Percentiles rank a stretch among this genome's conserved stretches.
Evolutionary conservation across 345 rosid genomes (phyloP).

Genomic region (Pugionium dolabratum): DNA sequence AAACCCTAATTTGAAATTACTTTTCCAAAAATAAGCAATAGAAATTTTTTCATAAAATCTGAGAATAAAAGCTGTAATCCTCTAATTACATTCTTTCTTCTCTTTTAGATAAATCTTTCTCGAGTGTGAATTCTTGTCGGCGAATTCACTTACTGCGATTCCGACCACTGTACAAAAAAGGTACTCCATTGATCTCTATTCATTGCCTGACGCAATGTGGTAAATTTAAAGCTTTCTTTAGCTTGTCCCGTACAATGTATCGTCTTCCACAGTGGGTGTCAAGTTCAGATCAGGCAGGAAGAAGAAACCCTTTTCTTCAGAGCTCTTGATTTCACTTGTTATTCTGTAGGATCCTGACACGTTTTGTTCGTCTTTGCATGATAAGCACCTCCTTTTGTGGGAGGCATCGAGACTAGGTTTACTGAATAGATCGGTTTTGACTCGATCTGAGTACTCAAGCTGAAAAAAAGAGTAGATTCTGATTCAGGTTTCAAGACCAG

Average conservation of each 20-base stretch:
- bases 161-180: too few relatives aligned
- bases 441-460: conserved; percentile 48
- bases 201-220: conserved; percentile 4
- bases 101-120: neutral
- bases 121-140: neutral
- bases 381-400: neutral
- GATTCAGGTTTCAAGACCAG: neutral
- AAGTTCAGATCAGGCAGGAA: conserved; percentile 75
- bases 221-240: conserved; percentile 17
- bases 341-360: conserved; percentile 35
- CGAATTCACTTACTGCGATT: too few relatives aligned
- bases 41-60: neutral
- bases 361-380: neutral
- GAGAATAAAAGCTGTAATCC: conserved; percentile 7
- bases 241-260: conserved; percentile 43
- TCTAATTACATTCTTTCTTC: conserved; percentile 19
- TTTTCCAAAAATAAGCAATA: conserved; percentile 6
- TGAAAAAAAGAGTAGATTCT: conserved; percentile 26
- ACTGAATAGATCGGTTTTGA: neutral
- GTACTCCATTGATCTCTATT: neutral
- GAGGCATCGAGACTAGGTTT: neutral
- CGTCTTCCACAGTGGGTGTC: conserved; percentile 60
- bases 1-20: neutral
- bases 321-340: conserved; percentile 15
- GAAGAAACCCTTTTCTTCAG: conserved; percentile 36